phyloP scores from a whole-genome alignment of 129 eudicot species.

The Lactuca saligna region DNA sequence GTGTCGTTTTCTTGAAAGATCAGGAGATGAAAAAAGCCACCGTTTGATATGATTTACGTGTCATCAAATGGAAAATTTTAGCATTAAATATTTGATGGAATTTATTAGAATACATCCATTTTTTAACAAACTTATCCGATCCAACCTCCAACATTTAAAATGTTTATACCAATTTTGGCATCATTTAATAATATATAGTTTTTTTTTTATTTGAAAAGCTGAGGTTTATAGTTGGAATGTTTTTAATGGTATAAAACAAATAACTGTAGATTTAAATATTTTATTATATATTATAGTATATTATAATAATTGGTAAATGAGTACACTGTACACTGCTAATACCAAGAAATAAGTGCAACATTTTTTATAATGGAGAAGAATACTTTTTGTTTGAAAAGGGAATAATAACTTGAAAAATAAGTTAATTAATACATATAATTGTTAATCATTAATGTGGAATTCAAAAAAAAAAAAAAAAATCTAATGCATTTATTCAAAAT shows the following conservation, averaged over 20 bases:
- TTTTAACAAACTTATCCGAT: conserved; percentile 13
- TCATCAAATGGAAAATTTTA: background rate
- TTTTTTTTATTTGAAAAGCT: background rate
- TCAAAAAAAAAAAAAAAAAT: too few relatives aligned
- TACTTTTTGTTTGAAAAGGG: too few relatives aligned
- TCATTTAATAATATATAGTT: background rate
- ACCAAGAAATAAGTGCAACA: too few relatives aligned
- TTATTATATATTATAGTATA: too few relatives aligned
- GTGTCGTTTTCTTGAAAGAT: conserved; percentile 30
- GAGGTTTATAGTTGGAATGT: background rate
- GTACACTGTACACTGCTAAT: too few relatives aligned
- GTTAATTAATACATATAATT: too few relatives aligned
- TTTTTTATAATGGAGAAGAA: too few relatives aligned
- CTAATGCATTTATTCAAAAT: too few relatives aligned
- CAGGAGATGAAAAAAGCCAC: conserved; percentile 25
- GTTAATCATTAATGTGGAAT: too few relatives aligned
- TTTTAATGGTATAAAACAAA: background rate
- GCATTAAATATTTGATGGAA: conserved; percentile 13
- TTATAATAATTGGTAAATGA: too few relatives aligned
- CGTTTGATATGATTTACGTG: conserved; percentile 25
- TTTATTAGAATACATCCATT: conserved; percentile 27
- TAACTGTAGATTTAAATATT: too few relatives aligned
- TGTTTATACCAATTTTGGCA: background rate
- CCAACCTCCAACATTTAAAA: conserved; percentile 9
- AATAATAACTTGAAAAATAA: too few relatives aligned